Evolutionary conservation across 2,329 filamentous ascomycete genomes (phyloP).

Genomic region (Bipolaris oryzae): DNA sequence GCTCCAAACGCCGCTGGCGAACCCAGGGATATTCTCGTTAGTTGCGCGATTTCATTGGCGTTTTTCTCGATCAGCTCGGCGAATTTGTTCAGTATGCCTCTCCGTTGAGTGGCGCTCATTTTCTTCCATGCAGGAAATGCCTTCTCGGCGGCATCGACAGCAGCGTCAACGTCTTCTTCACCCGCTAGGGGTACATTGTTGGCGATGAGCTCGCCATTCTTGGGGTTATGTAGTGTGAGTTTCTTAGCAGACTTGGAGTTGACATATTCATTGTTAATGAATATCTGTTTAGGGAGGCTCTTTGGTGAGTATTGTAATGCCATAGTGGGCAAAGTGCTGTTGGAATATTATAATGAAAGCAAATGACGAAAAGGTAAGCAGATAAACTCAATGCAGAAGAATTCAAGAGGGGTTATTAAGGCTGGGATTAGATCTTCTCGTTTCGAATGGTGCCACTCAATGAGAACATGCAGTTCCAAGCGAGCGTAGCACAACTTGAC

Average conservation of each 20-base stretch:
- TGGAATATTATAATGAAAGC: not conserved
- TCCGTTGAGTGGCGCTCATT: conserved; percentile 29
- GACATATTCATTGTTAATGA: conserved; percentile 50
- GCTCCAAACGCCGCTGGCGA: conserved; percentile 54
- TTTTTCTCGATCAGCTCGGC: conserved; percentile 41
- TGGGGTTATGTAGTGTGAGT: conserved; percentile 58
- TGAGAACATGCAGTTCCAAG: conserved; percentile 6
- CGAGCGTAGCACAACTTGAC: conserved; percentile 14
- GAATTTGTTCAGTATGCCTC: conserved; percentile 42
- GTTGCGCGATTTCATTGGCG: conserved; percentile 29
- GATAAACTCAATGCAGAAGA: not conserved
- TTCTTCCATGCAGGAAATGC: conserved; percentile 55
- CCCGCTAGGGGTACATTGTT: conserved; percentile 56
- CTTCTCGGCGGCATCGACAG: conserved; percentile 56
- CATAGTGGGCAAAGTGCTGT: conserved; percentile 21
- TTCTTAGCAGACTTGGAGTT: conserved; percentile 51
- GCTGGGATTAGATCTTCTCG: not conserved
- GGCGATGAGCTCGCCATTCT: conserved; percentile 57
- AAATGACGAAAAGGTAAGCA: not conserved
- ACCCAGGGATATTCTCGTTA: conserved; percentile 55
- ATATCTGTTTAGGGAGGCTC: conserved; percentile 49
- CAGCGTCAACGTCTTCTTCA: conserved; percentile 53
- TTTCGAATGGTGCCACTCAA: not conserved
- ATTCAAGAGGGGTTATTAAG: conserved; percentile 12
- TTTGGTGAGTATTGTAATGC: conserved; percentile 42